Conservation (phyloP, 2,329 filamentous ascomycete species). For the Venturia asperata region DNA sequence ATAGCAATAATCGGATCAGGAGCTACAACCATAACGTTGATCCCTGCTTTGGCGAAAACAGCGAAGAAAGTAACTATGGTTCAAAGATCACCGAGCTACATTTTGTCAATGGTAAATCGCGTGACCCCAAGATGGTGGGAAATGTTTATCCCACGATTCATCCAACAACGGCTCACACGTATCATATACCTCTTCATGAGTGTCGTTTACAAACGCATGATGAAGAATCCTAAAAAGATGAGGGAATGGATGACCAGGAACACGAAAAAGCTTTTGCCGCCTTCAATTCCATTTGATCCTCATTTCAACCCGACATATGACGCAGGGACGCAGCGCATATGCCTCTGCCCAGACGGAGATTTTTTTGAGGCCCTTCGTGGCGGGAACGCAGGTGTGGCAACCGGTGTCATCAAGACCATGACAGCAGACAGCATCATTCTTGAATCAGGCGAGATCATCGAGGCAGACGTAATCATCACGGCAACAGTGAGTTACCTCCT, state of each 20-base stretch:
- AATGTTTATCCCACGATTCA: constrained; percentile 1
- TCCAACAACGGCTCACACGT: constrained; percentile 41
- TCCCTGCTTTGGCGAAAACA: constrained; percentile 61
- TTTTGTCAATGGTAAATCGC: constrained; percentile 45
- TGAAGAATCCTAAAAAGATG: constrained; percentile 47
- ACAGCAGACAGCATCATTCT: constrained; percentile 40
- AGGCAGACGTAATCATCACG: constrained; percentile 57
- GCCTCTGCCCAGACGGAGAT: constrained; percentile 55
- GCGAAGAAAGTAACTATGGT: constrained; percentile 68
- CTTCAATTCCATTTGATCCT: constrained; percentile 34
- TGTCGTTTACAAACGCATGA: constrained; percentile 43
- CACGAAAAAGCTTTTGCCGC: constrained; percentile 47
- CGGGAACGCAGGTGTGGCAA: constrained; percentile 47
- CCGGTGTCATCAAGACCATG: constrained; percentile 47
- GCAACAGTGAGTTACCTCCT: constrained; percentile 47
- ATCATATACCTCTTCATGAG: constrained; percentile 46
- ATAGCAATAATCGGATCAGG: constrained; percentile 72
- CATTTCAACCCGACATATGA: constrained; percentile 43
- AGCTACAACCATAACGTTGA: constrained; percentile 70
- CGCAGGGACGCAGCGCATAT: constrained; percentile 65
- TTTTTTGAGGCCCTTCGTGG: constrained; percentile 48
- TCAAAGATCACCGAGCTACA: constrained; percentile 69
- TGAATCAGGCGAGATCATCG: constrained; percentile 33
- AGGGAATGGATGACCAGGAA: constrained; percentile 41
- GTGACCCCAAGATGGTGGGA: constrained; percentile 4